Evolutionary conservation across 805 yeast genomes (phyloP).

Genomic region (Ascoidea asiatica): DNA sequence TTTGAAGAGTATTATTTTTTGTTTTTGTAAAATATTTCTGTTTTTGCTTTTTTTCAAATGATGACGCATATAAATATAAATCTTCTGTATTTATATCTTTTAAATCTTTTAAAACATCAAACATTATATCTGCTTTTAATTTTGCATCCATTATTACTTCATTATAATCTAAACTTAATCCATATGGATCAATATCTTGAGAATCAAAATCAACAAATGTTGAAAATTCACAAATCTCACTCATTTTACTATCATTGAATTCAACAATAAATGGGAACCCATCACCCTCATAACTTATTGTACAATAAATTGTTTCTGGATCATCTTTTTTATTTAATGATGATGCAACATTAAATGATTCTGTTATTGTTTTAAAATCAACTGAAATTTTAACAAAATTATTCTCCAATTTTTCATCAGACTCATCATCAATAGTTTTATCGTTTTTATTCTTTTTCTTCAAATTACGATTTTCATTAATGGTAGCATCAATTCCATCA

Average conservation of each 20-base stretch:
- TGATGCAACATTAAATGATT: slow-evolving; percentile 30
- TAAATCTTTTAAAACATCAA: slow-evolving; percentile 40
- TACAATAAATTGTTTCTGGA: slow-evolving; percentile 24
- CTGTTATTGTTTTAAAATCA: slow-evolving; percentile 32
- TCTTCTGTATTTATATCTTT: slow-evolving; percentile 40
- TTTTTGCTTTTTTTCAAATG: slow-evolving; percentile 14
- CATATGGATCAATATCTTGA: slow-evolving; percentile 16
- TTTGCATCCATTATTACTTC: slow-evolving; percentile 36
- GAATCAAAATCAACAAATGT: slow-evolving; percentile 26
- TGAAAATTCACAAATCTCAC: slow-evolving; percentile 43
- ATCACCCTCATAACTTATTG: slow-evolving; percentile 32
- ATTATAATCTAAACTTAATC: slow-evolving; percentile 29
- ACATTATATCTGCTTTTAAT: slow-evolving; percentile 36
- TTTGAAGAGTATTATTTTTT: slow-evolving; percentile 16
- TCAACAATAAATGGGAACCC: slow-evolving; percentile 42
- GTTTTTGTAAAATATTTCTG: too few relatives aligned
- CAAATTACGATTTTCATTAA: neutral
- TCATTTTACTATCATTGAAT: slow-evolving; percentile 39
- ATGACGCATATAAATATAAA: slow-evolving; percentile 31
- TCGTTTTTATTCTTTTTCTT: neutral
- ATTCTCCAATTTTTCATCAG: slow-evolving; percentile 6
- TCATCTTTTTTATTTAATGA: slow-evolving; percentile 15
- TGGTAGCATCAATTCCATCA: slow-evolving; percentile 1
- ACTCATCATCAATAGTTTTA: slow-evolving; percentile 3
- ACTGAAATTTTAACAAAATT: slow-evolving; percentile 21